These are phyloP conservation scores for Heliocybe sulcata DNA, from an alignment of 1,284 basidiomycete genomes.

Conservation along the genomic window DNA sequence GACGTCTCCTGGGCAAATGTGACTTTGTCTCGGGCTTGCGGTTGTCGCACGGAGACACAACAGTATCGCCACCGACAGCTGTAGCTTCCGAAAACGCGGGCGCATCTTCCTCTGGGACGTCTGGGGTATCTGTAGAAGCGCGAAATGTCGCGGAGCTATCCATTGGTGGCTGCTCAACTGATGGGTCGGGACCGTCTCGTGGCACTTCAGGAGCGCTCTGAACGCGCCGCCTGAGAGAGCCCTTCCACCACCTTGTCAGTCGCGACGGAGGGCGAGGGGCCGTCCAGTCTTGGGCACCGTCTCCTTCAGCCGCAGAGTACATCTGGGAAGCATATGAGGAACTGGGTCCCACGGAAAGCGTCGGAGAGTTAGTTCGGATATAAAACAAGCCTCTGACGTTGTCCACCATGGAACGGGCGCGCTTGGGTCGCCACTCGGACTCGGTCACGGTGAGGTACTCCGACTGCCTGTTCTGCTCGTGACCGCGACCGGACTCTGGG, in stretches of 20 bases:
- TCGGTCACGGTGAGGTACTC: slow-evolving; percentile 18
- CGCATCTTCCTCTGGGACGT: background rate
- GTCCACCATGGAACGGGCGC: slow-evolving; percentile 40
- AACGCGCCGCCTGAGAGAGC: slow-evolving; percentile 37
- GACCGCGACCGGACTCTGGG: background rate
- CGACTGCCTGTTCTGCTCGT: slow-evolving; percentile 4
- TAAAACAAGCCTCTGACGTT: slow-evolving; percentile 37
- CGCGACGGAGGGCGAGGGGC: slow-evolving; percentile 25
- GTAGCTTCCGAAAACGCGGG: background rate
- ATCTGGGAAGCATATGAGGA: slow-evolving; percentile 7
- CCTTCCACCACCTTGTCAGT: slow-evolving; percentile 39
- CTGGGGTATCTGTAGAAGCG: background rate
- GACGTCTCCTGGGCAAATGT: background rate
- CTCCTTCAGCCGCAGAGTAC: slow-evolving; percentile 2
- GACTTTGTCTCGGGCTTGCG: background rate
- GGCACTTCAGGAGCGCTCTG: slow-evolving; percentile 41
- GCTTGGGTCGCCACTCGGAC: slow-evolving; percentile 28
- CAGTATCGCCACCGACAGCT: background rate
- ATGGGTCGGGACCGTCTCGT: slow-evolving; percentile 1
- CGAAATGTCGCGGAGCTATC: background rate
- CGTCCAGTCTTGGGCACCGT: slow-evolving; percentile 12
- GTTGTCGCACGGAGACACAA: background rate
- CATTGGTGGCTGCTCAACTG: background rate
- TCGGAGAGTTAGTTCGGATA: slow-evolving; percentile 25
- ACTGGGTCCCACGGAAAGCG: slow-evolving; percentile 18